Evolutionary conservation across 371 early-diverging fungal genomes (phyloP).

Genomic region (Coelomomyces lativittatus): DNA sequence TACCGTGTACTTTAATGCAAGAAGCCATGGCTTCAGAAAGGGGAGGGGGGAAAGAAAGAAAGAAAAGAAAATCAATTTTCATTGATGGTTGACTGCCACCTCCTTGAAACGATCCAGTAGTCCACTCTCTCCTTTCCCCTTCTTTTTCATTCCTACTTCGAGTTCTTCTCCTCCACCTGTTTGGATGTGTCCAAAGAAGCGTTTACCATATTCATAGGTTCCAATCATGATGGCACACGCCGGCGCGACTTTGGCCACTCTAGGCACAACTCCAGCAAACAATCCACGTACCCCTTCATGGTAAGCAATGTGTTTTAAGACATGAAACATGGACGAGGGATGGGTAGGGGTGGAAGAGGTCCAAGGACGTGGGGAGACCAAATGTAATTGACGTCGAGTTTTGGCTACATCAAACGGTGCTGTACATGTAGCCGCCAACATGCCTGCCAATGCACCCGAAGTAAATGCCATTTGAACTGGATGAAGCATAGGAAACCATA

Average conservation of each 20-base stretch:
- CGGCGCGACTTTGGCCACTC: constrained; percentile 77
- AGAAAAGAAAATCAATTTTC: no score
- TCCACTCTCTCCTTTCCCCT: no score
- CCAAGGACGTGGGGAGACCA: constrained; percentile 8
- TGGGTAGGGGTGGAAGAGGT: not conserved
- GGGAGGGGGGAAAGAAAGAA: no score
- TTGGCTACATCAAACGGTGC: constrained; percentile 92
- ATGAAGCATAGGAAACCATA: not conserved
- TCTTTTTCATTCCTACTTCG: no score
- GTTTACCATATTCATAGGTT: no score
- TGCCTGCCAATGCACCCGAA: constrained; percentile 56
- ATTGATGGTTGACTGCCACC: no score
- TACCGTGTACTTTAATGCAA: no score
- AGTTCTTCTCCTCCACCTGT: no score
- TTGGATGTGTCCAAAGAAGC: no score
- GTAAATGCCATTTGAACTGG: constrained; percentile 41
- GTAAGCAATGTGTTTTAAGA: constrained; percentile 31
- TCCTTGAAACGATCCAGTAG: no score
- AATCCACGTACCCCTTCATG: constrained; percentile 57
- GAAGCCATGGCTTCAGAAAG: no score
- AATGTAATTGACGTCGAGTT: constrained; percentile 66
- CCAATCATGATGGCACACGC: constrained; percentile 92
- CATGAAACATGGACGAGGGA: constrained; percentile 4
- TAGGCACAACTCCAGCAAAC: constrained; percentile 48
- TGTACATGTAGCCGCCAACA: constrained; percentile 69